phyloP scores from a whole-genome alignment of 495 filamentous ascomycete species.

The Trichoderma virens region DNA sequence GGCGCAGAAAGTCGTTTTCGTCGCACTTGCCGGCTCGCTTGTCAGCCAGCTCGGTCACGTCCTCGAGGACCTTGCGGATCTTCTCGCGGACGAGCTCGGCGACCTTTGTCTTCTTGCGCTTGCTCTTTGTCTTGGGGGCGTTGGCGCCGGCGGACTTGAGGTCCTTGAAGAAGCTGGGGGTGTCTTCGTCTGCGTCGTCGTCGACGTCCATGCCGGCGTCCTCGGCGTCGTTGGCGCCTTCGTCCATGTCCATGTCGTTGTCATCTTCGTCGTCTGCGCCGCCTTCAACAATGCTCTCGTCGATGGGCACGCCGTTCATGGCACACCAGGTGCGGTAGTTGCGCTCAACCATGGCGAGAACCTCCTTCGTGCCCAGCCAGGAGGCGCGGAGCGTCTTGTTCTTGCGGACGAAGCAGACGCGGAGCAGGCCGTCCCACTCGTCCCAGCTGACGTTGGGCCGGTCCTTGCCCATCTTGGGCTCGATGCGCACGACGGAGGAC shows the following conservation, averaged over 20 bases:
- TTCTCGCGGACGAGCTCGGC: conserved; percentile 72
- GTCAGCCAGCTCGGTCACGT: conserved; percentile 67
- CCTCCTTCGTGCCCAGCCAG: conserved; percentile 67
- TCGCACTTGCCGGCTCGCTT: conserved; percentile 78
- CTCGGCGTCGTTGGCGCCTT: conserved; percentile 41
- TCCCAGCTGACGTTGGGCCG: conserved; percentile 82
- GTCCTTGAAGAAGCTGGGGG: conserved; percentile 73
- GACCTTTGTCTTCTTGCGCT: conserved; percentile 66
- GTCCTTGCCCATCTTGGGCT: conserved; percentile 63
- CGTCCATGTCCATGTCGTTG: conserved; percentile 44
- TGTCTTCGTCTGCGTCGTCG: conserved; percentile 44
- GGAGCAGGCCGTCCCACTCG: conserved; percentile 86
- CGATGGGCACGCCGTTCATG: conserved; percentile 67
- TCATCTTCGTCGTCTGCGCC: conserved; percentile 35
- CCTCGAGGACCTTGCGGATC: conserved; percentile 70
- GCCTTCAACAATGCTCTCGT: conserved; percentile 53
- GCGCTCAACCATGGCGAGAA: conserved; percentile 63
- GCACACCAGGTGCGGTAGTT: conserved; percentile 90
- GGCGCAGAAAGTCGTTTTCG: conserved; percentile 75
- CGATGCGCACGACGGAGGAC: conserved; percentile 67
- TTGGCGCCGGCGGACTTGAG: conserved; percentile 39
- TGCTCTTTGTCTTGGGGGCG: conserved; percentile 43
- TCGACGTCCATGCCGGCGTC: conserved; percentile 48
- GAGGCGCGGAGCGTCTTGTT: conserved; percentile 63
- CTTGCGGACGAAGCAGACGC: conserved; percentile 66